A percentile compares a stretch with the other conserved stretches of the same genome.
phyloP scores from a whole-genome alignment of 345 rosid species.

The Gossypium stocksii region DNA sequence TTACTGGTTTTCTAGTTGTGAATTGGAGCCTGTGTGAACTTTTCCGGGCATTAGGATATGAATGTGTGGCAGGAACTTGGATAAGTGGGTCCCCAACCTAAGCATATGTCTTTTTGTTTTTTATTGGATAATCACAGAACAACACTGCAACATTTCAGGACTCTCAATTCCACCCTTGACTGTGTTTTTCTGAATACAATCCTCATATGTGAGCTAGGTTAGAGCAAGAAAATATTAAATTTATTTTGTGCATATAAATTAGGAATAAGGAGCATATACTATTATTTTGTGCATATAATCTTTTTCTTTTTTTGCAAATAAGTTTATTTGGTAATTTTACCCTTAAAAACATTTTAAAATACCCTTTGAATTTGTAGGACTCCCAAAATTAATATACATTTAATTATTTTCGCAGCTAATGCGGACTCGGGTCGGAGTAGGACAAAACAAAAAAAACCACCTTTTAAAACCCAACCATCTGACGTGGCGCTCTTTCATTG shows the following conservation, averaged over 20 bases:
- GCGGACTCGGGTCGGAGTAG: background rate
- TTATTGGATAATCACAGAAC: background rate
- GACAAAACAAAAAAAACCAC: background rate
- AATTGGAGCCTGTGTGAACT: background rate
- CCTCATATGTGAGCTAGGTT: too few species aligned
- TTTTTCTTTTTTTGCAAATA: background rate
- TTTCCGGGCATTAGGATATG: slow-evolving; percentile 21
- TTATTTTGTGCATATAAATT: background rate
- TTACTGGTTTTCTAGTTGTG: background rate
- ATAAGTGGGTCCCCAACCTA: slow-evolving; percentile 54
- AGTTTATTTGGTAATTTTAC: background rate
- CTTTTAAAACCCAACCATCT: background rate
- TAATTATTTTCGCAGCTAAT: background rate
- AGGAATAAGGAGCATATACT: too few species aligned
- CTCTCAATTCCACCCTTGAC: background rate
- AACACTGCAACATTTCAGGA: background rate
- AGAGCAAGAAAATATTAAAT: too few species aligned
- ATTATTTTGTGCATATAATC: too few species aligned
- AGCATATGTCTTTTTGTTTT: background rate
- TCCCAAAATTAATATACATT: background rate
- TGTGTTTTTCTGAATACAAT: too few species aligned
- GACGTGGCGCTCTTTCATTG: slow-evolving; percentile 30
- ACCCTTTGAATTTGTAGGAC: background rate
- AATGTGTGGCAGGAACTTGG: slow-evolving; percentile 50
- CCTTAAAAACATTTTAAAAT: background rate